Conservation (phyloP, 129 eudicot species). For the Pittosporum tobira region DNA sequence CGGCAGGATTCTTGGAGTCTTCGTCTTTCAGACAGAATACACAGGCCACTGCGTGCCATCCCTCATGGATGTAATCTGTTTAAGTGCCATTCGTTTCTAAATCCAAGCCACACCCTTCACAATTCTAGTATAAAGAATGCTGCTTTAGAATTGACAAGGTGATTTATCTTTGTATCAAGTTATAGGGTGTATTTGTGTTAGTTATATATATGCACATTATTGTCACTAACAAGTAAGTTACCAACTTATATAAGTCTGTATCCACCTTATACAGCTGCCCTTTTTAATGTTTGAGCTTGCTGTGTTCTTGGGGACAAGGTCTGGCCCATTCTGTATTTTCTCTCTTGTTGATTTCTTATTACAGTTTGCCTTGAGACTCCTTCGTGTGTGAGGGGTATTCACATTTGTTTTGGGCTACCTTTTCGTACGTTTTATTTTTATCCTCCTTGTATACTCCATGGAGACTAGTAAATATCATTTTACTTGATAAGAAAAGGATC, state of each 20-base stretch:
- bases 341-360: no score
- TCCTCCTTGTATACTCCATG: no score
- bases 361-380: no score
- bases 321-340: no score
- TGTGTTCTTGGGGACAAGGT: no score
- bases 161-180: constrained; percentile 7
- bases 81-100: constrained; percentile 47
- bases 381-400: no score
- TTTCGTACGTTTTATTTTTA: no score
- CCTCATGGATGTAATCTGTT: constrained; percentile 30
- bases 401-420: no score
- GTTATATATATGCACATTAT: background rate
- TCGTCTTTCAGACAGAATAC: constrained; percentile 32
- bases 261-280: background rate
- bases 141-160: constrained; percentile 60
- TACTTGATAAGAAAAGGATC: no score
- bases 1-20: constrained; percentile 51
- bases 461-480: no score
- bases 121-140: constrained; percentile 46
- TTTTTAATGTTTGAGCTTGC: no score
- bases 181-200: background rate
- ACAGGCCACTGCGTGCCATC: constrained; percentile 24
- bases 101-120: constrained; percentile 29
- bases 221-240: background rate
- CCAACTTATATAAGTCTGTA: background rate